These are phyloP conservation scores for Somion occarium DNA, from an alignment of 1,284 basidiomycete species.

Conservation along the genomic window DNA sequence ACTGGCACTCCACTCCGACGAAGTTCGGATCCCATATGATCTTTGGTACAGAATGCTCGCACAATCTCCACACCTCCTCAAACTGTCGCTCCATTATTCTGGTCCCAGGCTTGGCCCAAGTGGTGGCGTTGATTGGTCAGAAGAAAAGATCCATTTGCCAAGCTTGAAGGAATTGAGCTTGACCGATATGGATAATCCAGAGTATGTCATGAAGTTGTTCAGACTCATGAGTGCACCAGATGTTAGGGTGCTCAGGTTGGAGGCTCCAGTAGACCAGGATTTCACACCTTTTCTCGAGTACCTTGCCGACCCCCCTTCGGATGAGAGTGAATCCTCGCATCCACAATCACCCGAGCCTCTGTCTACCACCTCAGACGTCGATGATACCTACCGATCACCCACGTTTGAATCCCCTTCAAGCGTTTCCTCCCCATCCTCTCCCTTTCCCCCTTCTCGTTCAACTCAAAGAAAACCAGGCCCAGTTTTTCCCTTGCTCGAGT, in stretches of 20 bases:
- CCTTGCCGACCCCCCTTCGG: conserved; percentile 25
- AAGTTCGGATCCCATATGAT: conserved; percentile 47
- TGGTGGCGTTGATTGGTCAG: conserved; percentile 30
- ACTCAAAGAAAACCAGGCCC: conserved; percentile 12
- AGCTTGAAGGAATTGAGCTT: conserved; percentile 41
- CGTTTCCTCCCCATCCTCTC: not conserved
- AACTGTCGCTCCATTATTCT: conserved; percentile 51
- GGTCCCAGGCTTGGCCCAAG: conserved; percentile 40
- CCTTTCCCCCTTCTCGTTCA: not conserved
- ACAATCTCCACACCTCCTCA: conserved; percentile 40
- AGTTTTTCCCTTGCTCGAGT: conserved; percentile 33
- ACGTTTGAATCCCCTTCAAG: not conserved
- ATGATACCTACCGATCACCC: conserved; percentile 1
- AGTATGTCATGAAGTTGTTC: conserved; percentile 40
- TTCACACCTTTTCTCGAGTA: conserved; percentile 42
- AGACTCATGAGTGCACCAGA: conserved; percentile 40
- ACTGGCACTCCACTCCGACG: conserved; percentile 54
- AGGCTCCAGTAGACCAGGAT: conserved; percentile 40
- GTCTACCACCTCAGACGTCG: not conserved
- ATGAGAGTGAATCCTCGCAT: not conserved
- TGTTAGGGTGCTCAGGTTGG: conserved; percentile 39
- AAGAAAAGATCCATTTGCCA: conserved; percentile 31
- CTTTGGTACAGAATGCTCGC: conserved; percentile 49
- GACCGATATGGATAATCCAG: conserved; percentile 46
- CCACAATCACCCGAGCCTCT: not conserved